Evolutionary conservation across 352 stramenopile genomes (phyloP).

Genomic region (Chrysophaeum taylorii): DNA sequence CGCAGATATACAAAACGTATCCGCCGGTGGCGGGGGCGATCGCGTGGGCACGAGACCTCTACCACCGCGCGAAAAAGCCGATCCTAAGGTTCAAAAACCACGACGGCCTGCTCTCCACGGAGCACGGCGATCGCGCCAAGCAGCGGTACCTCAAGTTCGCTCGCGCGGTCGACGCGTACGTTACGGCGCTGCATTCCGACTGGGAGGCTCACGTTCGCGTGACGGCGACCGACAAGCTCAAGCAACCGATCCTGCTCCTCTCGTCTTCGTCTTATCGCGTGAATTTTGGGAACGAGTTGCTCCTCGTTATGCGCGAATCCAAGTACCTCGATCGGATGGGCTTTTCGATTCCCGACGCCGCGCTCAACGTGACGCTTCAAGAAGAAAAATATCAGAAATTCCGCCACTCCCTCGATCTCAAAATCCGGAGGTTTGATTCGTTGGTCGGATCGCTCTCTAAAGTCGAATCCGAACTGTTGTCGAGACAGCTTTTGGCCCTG

Average conservation of each 20-base stretch:
- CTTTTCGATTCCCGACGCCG: constrained; percentile 76
- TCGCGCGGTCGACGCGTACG: constrained; percentile 76
- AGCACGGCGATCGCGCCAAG: constrained; percentile 79
- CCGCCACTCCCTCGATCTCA: constrained; percentile 73
- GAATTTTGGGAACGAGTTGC: constrained; percentile 79
- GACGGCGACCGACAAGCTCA: constrained; percentile 79
- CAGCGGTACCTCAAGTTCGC: constrained; percentile 85
- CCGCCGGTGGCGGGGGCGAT: constrained; percentile 64
- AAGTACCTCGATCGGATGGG: constrained; percentile 87
- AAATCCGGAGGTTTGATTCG: constrained; percentile 76
- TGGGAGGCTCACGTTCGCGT: constrained; percentile 73
- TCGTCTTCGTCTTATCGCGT: constrained; percentile 76
- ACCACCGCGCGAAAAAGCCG: constrained; percentile 83
- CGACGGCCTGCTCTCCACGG: constrained; percentile 70
- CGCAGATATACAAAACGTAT: constrained; percentile 82
- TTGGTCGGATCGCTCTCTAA: constrained; percentile 64
- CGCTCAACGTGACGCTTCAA: constrained; percentile 86
- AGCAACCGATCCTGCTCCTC: constrained; percentile 85
- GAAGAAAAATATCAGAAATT: constrained; percentile 90
- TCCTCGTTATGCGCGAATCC: constrained; percentile 86
- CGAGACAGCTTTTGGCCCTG: constrained; percentile 71
- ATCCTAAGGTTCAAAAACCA: constrained; percentile 86
- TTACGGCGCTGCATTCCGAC: constrained; percentile 72
- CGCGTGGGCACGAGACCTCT: constrained; percentile 49
- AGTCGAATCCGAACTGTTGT: constrained; percentile 73